Evolutionary conservation across 1,284 basidiomycete genomes (phyloP), one percentile per base, ranked within the genome.

Genomic region (Ganoderma meredithae): DNA sequence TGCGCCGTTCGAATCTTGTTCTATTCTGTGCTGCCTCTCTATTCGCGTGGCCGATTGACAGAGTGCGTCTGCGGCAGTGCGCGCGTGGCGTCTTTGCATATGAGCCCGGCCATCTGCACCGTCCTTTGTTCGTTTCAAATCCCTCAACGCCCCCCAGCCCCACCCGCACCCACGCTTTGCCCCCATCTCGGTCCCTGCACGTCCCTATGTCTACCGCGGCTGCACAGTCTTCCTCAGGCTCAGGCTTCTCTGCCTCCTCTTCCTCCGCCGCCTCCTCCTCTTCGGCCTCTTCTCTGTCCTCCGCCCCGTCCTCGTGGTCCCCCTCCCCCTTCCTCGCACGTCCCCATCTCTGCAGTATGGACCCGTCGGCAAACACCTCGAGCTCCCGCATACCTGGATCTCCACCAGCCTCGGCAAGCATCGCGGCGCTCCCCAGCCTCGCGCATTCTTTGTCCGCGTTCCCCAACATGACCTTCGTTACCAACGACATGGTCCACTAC

Each of bases 401-500:
- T 9, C 60, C 49, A 33, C 61, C 62, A 17, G 40, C 68, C 3
- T 36, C 67, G 39, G 52, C 72, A 5, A 69, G 70, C 60, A 79
- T 79, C 68, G 75, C 77, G 7, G 68, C 78, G 17, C 66, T 79
- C 10, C 78, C 78, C 25, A 78, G 77, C 69, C 75, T 79, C 70
- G 72, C 78, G 59, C 78, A 79, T 66, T 78, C 78, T 53, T 74
- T 79, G 56, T 78, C 78, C 22, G 65, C 76, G 39, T 76, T 78
- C 73, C 76, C 78, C 31, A 76, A 69, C 33, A 78, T 79, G 77
- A 79, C 78, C 62, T 62, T 73, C 33, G 77, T 79, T 64, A 71
- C 76, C 60, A 76, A 73, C 68, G 78, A 78, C 72, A 79, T 79
- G 78, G 76, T 79, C 49, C 74, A 77, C 74, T 77, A 78, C 70